Conservation (phyloP, 208 protist genomes). For the Porcisia hertigi region DNA sequence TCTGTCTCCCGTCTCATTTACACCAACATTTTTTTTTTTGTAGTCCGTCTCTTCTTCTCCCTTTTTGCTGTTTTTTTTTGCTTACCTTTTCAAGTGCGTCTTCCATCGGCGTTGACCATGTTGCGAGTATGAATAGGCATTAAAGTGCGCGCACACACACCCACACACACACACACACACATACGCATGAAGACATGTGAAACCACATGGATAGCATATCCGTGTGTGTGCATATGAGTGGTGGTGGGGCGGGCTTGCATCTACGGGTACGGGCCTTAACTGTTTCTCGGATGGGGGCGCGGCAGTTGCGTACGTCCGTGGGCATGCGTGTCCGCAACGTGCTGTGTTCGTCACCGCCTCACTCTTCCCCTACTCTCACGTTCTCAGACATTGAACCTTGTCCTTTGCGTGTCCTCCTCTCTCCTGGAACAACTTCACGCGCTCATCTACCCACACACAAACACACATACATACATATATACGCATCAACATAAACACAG, state of each 20-base stretch:
- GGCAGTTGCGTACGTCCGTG: neutral
- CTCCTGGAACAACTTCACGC: neutral
- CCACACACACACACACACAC: neutral
- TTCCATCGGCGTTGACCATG: neutral
- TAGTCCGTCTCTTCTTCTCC: neutral
- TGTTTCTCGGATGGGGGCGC: no score
- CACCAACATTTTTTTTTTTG: neutral
- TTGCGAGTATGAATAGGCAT: neutral
- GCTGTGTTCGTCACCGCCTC: neutral
- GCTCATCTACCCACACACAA: neutral
- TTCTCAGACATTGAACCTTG: no score
- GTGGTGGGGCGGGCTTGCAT: no score
- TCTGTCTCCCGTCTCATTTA: no score
- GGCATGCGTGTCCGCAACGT: conserved; percentile 11
- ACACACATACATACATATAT: neutral
- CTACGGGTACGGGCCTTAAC: no score
- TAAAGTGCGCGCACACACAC: neutral
- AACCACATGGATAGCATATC: no score
- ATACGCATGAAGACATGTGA: neutral
- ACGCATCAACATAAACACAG: conserved; percentile 1
- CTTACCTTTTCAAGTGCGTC: neutral
- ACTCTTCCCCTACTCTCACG: neutral
- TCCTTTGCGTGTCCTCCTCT: no score
- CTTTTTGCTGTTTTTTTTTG: neutral
- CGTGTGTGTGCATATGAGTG: no score